Conservation (phyloP, 305 asterid species). For the Coffea humblotiana region DNA sequence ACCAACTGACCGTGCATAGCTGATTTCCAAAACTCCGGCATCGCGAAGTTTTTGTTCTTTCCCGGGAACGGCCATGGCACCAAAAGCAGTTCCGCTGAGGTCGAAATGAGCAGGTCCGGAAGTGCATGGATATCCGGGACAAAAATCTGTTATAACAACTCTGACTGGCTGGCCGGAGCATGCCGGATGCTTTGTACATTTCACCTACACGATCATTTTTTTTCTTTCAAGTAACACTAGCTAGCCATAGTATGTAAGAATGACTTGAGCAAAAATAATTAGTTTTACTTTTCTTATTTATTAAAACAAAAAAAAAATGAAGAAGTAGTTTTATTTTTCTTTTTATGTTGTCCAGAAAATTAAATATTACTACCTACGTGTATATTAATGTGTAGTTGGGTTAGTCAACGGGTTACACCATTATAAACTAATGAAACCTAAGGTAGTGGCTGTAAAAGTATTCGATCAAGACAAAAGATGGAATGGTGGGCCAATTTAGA, state of each 20-base stretch:
- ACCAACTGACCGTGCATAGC: constrained; percentile 44
- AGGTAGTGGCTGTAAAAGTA: too few relatives aligned
- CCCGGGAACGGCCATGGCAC: constrained; percentile 61
- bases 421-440: not conserved
- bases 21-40: constrained; percentile 50
- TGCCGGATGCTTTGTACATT: constrained; percentile 45
- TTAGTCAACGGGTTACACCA: not conserved
- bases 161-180: constrained; percentile 58
- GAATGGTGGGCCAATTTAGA: not conserved
- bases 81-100: constrained; percentile 74
- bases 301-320: too few relatives aligned
- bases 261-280: not conserved
- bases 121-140: constrained; percentile 57
- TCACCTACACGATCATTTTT: constrained; percentile 32
- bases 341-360: too few relatives aligned
- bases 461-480: not conserved
- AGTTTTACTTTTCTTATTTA: too few relatives aligned
- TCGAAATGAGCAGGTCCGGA: constrained; percentile 61
- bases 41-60: constrained; percentile 53
- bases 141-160: constrained; percentile 68
- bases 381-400: too few relatives aligned
- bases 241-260: not conserved
- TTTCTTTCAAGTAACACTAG: not conserved
- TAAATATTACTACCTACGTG: too few relatives aligned
- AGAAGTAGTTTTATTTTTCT: too few relatives aligned